Base-by-base conservation (phyloP, 306 rosid species). In the Inga laurina region DNA sequence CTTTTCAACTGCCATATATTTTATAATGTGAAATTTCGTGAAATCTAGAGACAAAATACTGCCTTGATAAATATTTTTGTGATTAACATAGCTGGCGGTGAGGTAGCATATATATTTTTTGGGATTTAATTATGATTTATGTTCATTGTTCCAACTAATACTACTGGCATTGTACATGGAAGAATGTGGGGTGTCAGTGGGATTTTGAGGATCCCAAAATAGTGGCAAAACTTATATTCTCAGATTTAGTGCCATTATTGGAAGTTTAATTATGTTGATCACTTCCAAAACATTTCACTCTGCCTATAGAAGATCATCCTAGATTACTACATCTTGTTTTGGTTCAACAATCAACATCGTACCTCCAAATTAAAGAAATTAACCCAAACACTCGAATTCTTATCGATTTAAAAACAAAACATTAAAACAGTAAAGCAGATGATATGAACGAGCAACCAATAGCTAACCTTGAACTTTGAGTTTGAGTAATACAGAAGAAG, bases 1-100 rank as follows among this genome's bases (percentile, higher is more conserved):
- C 80, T 62, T 62, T 84, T 74, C 90, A 66, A 83, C 86, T 70
- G 41, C 12, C 12, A 78, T 68, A 56, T 27, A 68, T 77, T 80
- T 75, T 56, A 72, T 70, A 57, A 65, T 46, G 62, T 66, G 27
- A 35, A 44, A 74, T 44, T 62, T 62, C 3, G 27, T 24, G 37
- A 62, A 62, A 59, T 59, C 14, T 11, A 83, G 81, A 81, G 78
- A 78, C 77, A 78, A 81, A 41, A 15, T 66, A 84, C 85, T 62
- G 80, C 84, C 43, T 79, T 71, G 62, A 85, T 74, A 21, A 61
- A 62, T 45, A 73, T 54, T 78, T 71, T 68, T 75, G 57, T 83
- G 30, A 52, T 57, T 21, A 75, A 52, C 82, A 32, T 52, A 69
- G 73, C 68, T 79, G 75, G 41, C 85, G 48, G 75, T 74, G 72